Conservation (phyloP, 2,329 filamentous ascomycete genomes). For the Aureobasidium melanogenum region DNA sequence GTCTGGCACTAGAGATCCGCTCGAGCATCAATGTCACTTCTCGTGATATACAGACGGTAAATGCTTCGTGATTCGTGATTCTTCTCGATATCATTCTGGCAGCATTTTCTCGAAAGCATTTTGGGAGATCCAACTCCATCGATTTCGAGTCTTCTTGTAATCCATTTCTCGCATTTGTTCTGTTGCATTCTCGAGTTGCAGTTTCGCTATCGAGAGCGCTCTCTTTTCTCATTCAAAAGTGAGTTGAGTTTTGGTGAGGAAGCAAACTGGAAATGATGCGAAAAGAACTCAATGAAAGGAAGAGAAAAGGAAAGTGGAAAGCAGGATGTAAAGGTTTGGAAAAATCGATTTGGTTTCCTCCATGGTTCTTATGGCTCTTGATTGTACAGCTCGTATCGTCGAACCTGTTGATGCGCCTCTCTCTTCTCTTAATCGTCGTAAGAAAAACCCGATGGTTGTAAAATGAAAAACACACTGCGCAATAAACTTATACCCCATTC, state of each 20-base stretch:
- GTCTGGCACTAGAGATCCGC: no score
- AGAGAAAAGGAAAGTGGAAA: slow-evolving; percentile 19
- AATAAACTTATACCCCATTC: slow-evolving; percentile 30
- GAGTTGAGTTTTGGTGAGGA: neutral
- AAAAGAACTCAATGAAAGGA: slow-evolving; percentile 8
- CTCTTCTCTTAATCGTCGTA: neutral
- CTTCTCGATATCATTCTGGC: neutral
- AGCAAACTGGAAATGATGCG: neutral
- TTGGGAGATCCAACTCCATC: no score
- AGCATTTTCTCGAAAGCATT: no score
- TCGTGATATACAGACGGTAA: no score
- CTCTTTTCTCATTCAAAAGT: neutral
- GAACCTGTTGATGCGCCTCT: neutral
- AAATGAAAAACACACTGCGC: slow-evolving; percentile 16
- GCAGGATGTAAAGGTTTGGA: neutral
- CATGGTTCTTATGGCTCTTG: slow-evolving; percentile 1
- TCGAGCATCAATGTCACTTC: no score
- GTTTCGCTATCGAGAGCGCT: neutral
- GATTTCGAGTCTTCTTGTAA: neutral
- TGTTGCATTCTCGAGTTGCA: neutral
- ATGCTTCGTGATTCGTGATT: no score
- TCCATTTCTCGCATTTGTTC: neutral
- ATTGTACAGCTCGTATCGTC: slow-evolving; percentile 5
- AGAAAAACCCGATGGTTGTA: slow-evolving; percentile 4
- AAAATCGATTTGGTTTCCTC: slow-evolving; percentile 11